A percentile compares a stretch with the other conserved stretches of the same genome.
Conservation (phyloP, 2,329 filamentous ascomycete genomes). For the Pseudocercospora pini-densiflorae region DNA sequence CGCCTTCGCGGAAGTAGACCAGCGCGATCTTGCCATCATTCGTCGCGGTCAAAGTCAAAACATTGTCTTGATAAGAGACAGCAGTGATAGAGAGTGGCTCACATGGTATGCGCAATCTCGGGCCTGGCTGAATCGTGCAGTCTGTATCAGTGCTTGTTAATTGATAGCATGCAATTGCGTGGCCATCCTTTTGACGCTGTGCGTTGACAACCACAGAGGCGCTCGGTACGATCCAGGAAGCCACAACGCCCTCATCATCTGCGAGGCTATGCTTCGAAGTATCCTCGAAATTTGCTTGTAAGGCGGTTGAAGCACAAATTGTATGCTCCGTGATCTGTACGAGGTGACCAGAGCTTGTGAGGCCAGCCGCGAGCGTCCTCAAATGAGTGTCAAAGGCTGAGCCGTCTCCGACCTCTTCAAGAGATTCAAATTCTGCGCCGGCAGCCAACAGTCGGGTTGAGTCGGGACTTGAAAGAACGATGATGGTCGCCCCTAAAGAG, state of each 20-base stretch:
- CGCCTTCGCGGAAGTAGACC: conserved; percentile 11
- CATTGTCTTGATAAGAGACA: neutral
- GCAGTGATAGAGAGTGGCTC: conserved; percentile 28
- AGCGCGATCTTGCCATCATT: conserved; percentile 21
- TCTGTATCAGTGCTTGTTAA: conserved; percentile 16
- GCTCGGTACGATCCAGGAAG: conserved; percentile 30
- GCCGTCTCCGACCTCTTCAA: conserved; percentile 23
- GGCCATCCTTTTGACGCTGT: conserved; percentile 15
- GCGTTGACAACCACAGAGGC: conserved; percentile 26
- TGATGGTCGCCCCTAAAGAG: conserved; percentile 38
- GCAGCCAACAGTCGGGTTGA: conserved; percentile 30
- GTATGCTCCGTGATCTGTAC: conserved; percentile 36
- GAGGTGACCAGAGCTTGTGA: conserved; percentile 28
- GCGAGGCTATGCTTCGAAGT: conserved; percentile 20
- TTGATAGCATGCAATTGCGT: conserved; percentile 19
- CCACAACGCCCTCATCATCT: conserved; percentile 26
- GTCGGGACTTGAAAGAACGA: conserved; percentile 43
- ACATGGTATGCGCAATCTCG: neutral
- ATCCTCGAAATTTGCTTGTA: conserved; percentile 37
- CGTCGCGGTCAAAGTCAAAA: conserved; percentile 22
- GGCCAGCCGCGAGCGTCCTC: conserved; percentile 34
- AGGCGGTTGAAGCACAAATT: conserved; percentile 28
- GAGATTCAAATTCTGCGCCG: conserved; percentile 24
- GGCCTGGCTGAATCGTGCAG: conserved; percentile 2
- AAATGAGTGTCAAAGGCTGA: conserved; percentile 32